Conservation (phyloP, 2,329 filamentous ascomycete genomes). For the Pseudohalonectria lignicola region DNA sequence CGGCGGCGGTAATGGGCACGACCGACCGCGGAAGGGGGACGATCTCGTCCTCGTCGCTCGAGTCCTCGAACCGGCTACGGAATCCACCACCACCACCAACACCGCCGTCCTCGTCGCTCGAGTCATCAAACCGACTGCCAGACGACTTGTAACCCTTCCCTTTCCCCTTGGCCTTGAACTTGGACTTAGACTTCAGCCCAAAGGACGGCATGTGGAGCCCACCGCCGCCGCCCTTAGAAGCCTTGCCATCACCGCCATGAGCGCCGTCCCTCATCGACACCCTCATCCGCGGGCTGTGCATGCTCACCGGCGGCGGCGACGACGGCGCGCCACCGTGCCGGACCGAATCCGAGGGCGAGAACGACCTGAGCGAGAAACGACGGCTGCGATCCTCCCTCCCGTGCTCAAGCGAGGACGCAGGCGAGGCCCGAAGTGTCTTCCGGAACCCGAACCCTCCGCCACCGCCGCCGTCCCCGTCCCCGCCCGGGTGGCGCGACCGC, state of each 20-base stretch:
- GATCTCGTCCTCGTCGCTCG: constrained; percentile 55
- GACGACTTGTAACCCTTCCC: constrained; percentile 9
- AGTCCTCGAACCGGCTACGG: constrained; percentile 56
- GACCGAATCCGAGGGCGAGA: constrained; percentile 54
- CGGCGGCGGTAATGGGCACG: background rate
- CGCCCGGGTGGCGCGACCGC: constrained; percentile 25
- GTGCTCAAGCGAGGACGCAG: constrained; percentile 18
- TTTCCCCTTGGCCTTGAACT: constrained; percentile 15
- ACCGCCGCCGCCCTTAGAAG: constrained; percentile 1
- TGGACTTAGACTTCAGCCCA: constrained; percentile 12
- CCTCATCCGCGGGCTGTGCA: constrained; percentile 5
- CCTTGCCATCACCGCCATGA: constrained; percentile 6
- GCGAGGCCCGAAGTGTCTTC: constrained; percentile 61
- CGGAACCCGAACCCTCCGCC: constrained; percentile 54
- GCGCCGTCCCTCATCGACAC: constrained; percentile 2
- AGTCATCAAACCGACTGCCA: constrained; percentile 46
- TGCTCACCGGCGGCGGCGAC: constrained; percentile 9
- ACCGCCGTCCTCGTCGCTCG: constrained; percentile 48
- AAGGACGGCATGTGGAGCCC: constrained; percentile 31
- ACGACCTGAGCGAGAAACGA: constrained; percentile 57
- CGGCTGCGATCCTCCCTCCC: constrained; percentile 8
- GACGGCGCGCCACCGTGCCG: constrained; percentile 20
- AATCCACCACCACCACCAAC: constrained; percentile 21
- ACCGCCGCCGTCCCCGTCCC: constrained; percentile 8
- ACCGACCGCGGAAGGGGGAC: no score